Evolutionary conservation across 2,329 filamentous ascomycete genomes (phyloP).

Genomic region (Pestalotiopsis sp.): DNA sequence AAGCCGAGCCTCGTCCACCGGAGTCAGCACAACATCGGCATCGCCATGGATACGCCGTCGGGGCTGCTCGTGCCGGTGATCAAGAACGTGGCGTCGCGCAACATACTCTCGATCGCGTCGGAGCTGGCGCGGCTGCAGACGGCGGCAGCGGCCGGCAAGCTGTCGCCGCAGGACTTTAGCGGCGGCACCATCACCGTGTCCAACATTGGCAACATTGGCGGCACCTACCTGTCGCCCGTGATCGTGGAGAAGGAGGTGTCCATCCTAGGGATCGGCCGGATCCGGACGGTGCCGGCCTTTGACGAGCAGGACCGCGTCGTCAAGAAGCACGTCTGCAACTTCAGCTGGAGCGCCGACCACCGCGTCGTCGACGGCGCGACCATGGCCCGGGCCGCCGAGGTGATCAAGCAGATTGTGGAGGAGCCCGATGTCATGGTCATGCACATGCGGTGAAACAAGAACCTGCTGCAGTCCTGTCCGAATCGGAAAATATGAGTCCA

Average conservation of each 20-base stretch:
- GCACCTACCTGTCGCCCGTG: constrained; percentile 87
- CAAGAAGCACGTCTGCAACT: constrained; percentile 79
- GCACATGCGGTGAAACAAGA: constrained; percentile 64
- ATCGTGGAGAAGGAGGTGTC: constrained; percentile 90
- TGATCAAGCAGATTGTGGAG: constrained; percentile 78
- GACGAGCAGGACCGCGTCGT: constrained; percentile 62
- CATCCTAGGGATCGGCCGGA: constrained; percentile 85
- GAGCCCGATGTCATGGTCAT: constrained; percentile 86
- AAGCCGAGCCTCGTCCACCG: constrained; percentile 81
- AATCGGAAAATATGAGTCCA: neutral
- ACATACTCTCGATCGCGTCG: constrained; percentile 75
- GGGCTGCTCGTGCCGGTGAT: constrained; percentile 93
- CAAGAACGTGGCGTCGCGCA: constrained; percentile 77
- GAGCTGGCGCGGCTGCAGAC: constrained; percentile 76
- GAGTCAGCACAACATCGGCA: constrained; percentile 88
- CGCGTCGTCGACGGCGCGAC: constrained; percentile 93
- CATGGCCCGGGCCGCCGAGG: constrained; percentile 86
- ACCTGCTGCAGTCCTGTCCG: neutral
- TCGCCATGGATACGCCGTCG: constrained; percentile 90
- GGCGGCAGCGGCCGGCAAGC: constrained; percentile 74
- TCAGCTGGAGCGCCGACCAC: constrained; percentile 97
- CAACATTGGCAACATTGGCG: constrained; percentile 94
- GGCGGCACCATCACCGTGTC: constrained; percentile 94
- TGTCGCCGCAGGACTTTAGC: constrained; percentile 73
- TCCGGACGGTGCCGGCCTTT: constrained; percentile 82